These are phyloP conservation scores for Cylindrotheca closterium DNA, from an alignment of 108 stramenopile genomes.

Conservation along the genomic window DNA sequence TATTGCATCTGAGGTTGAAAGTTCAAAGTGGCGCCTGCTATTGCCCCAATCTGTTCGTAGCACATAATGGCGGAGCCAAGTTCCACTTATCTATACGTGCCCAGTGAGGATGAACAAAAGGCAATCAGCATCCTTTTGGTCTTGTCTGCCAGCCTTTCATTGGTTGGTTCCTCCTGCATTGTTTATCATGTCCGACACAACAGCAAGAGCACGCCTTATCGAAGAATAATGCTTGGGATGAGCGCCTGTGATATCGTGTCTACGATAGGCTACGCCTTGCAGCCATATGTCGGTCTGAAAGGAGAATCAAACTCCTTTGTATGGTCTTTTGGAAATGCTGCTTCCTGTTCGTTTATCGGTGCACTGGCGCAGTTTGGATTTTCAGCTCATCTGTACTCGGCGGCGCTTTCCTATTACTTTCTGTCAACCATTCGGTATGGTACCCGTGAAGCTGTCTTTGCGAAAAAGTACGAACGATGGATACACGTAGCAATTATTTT, in stretches of 20 bases:
- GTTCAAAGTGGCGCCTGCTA: no score
- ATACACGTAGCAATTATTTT: not conserved
- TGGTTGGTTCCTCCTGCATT: not conserved
- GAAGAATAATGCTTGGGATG: not conserved
- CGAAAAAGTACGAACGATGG: not conserved
- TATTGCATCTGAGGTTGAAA: no score
- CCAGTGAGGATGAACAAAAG: not conserved
- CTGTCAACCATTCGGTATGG: constrained; percentile 26
- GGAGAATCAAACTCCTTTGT: not conserved
- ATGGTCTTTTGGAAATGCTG: not conserved
- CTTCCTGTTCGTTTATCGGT: not conserved
- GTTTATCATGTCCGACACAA: not conserved
- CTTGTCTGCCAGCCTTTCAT: not conserved
- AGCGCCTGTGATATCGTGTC: not conserved
- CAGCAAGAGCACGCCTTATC: not conserved
- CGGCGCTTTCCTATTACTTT: constrained; percentile 20
- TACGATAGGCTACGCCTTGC: not conserved
- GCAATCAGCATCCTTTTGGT: not conserved
- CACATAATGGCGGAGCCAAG: no score
- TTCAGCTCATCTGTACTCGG: constrained; percentile 23
- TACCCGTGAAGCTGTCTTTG: constrained; percentile 8
- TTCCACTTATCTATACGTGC: not conserved
- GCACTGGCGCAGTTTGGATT: not conserved
- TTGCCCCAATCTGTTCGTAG: no score
- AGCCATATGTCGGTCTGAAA: not conserved